Evolutionary conservation across 306 rosid genomes (phyloP).

Genomic region (Pyrus bretschneideri): DNA sequence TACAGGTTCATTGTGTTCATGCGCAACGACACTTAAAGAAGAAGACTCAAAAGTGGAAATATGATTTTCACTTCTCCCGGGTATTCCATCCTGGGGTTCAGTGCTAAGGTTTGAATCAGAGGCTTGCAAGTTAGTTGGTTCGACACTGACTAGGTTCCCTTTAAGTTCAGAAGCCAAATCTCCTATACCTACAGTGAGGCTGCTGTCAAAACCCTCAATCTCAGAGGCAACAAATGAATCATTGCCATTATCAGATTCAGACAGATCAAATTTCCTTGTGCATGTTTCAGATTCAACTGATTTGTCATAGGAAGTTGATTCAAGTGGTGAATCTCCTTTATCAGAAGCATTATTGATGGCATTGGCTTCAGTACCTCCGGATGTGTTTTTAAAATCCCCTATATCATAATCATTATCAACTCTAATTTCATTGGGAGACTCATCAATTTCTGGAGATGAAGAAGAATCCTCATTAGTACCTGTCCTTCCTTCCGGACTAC

Average conservation of each 20-base stretch:
- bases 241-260: slow-evolving; percentile 39
- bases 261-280: too few relatives aligned
- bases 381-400: slow-evolving; percentile 28
- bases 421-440: slow-evolving; percentile 29
- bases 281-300: slow-evolving; percentile 19
- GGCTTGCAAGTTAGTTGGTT: slow-evolving; percentile 27
- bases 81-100: slow-evolving; percentile 43
- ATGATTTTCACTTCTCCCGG: slow-evolving; percentile 26
- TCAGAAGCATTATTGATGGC: slow-evolving; percentile 30
- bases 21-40: slow-evolving; percentile 14
- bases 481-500: slow-evolving; percentile 35
- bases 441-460: slow-evolving; percentile 47
- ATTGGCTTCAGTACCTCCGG: slow-evolving; percentile 28
- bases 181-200: slow-evolving; percentile 28
- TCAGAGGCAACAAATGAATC: slow-evolving; percentile 43
- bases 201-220: slow-evolving; percentile 40
- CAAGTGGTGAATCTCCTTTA: slow-evolving; percentile 36
- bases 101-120: slow-evolving; percentile 31
- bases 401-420: slow-evolving; percentile 47
- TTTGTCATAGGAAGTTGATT: slow-evolving; percentile 34
- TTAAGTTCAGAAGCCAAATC: slow-evolving; percentile 38
- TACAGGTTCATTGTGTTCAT: slow-evolving; percentile 24
- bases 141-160: slow-evolving; percentile 35
- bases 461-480: slow-evolving; percentile 38
- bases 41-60: slow-evolving; percentile 20